Evolutionary conservation across 1,284 basidiomycete species (phyloP).

Genomic region (Fomitopsis betulina): DNA sequence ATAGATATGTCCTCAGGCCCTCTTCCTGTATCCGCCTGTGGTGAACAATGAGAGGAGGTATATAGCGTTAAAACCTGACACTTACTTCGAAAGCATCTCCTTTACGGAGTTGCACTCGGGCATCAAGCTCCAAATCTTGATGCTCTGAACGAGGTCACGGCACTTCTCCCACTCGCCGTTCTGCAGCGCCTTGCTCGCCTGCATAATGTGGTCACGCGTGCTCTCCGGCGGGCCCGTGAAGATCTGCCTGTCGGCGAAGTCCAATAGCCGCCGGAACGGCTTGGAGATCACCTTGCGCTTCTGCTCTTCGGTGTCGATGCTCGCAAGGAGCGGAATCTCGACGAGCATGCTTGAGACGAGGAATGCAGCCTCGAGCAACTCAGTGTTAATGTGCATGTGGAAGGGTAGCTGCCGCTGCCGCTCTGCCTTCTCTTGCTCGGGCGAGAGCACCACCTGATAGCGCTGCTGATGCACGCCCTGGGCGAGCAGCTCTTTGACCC

Average conservation of each 20-base stretch:
- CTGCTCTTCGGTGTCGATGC: slow-evolving; percentile 90
- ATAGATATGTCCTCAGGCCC: slow-evolving; percentile 93
- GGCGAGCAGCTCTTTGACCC: slow-evolving; percentile 95
- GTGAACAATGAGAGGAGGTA: slow-evolving; percentile 5
- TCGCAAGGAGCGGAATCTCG: slow-evolving; percentile 93
- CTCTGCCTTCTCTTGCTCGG: slow-evolving; percentile 97
- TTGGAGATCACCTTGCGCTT: slow-evolving; percentile 91
- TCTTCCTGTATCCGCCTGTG: slow-evolving; percentile 95
- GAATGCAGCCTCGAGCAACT: slow-evolving; percentile 96
- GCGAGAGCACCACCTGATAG: slow-evolving; percentile 77
- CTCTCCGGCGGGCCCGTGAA: slow-evolving; percentile 99
- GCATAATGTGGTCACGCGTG: slow-evolving; percentile 99
- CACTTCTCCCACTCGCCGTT: slow-evolving; percentile 97
- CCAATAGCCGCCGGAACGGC: slow-evolving; percentile 91
- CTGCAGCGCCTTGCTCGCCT: slow-evolving; percentile 95
- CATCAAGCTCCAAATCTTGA: slow-evolving; percentile 98
- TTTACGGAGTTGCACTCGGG: slow-evolving; percentile 87
- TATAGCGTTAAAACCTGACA: slow-evolving; percentile 10
- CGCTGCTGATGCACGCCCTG: slow-evolving; percentile 95
- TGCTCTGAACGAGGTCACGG: slow-evolving; percentile 87
- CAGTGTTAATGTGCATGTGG: slow-evolving; percentile 99
- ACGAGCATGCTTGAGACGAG: slow-evolving; percentile 98
- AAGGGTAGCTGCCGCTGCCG: slow-evolving; percentile 95
- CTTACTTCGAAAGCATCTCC: slow-evolving; percentile 89
- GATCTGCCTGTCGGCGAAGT: slow-evolving; percentile 96